Evolutionary conservation across 1,284 basidiomycete species (phyloP).

Genomic region (Cryptococcus neoformans): DNA sequence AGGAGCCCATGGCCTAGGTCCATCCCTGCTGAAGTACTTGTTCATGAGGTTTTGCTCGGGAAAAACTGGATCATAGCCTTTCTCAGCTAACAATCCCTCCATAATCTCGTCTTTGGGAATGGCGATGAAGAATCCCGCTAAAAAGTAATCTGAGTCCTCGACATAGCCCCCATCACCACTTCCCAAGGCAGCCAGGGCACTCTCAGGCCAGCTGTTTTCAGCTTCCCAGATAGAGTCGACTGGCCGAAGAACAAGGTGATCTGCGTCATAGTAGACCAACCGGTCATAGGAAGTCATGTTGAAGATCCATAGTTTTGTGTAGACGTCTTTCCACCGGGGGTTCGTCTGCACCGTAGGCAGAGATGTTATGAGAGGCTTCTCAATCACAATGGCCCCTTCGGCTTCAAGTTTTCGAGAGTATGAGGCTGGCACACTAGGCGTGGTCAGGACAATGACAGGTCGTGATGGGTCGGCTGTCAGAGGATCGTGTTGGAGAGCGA

Average conservation of each 20-base stretch:
- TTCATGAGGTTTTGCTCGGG: no score
- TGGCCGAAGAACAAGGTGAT: constrained; percentile 3
- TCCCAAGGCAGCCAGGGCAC: constrained; percentile 5
- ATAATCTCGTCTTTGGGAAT: constrained; percentile 60
- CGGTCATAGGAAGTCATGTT: constrained; percentile 14
- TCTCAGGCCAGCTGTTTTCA: background rate
- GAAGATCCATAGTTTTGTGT: constrained; percentile 11
- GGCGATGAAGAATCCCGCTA: constrained; percentile 9
- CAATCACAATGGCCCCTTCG: background rate
- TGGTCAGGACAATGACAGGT: no score
- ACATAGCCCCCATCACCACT: background rate
- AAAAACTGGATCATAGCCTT: background rate
- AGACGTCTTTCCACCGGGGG: constrained; percentile 2
- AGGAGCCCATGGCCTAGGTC: no score
- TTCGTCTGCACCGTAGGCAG: background rate
- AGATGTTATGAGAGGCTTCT: background rate
- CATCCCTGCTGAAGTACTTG: no score
- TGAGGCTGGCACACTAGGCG: no score
- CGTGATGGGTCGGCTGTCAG: no score
- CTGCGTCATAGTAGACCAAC: constrained; percentile 9
- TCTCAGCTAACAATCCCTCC: constrained; percentile 78
- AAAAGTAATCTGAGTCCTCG: constrained; percentile 1
- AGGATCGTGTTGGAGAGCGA: no score
- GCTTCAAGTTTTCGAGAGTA: no score
- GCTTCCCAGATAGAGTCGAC: constrained; percentile 13